A percentile compares a stretch with the other conserved stretches of the same genome.
These are phyloP conservation scores for Cystofilobasidium macerans DNA, from an alignment of 768 basidiomycete species.

Conservation along the genomic window DNA sequence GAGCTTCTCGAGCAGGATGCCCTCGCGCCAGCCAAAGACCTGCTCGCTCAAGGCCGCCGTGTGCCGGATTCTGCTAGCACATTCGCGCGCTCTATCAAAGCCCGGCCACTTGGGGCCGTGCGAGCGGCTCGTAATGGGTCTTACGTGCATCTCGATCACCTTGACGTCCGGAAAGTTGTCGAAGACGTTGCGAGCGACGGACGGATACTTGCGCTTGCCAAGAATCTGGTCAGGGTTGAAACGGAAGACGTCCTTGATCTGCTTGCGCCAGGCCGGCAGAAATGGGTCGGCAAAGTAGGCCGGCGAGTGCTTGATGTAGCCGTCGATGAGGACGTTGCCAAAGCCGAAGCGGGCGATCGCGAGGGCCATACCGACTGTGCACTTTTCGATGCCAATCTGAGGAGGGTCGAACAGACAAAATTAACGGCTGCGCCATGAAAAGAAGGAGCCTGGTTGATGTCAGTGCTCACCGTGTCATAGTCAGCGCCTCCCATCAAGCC, in stretches of 20 bases:
- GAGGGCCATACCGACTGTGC: background rate
- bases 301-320: background rate
- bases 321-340: slow-evolving; percentile 5
- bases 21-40: slow-evolving; percentile 7
- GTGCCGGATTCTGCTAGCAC: background rate
- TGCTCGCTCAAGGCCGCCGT: background rate
- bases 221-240: background rate
- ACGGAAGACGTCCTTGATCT: slow-evolving; percentile 1
- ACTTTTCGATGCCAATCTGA: slow-evolving; percentile 8
- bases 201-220: background rate
- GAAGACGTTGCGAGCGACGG: background rate
- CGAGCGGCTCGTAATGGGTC: background rate
- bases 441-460: background rate
- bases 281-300: slow-evolving; percentile 6
- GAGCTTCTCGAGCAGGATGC: slow-evolving; percentile 11
- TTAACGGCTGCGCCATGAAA: no score
- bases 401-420: no score
- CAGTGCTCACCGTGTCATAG: slow-evolving; percentile 21
- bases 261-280: slow-evolving; percentile 7
- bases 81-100: background rate
- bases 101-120: background rate
- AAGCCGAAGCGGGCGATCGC: background rate
- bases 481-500: slow-evolving; percentile 28
- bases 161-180: slow-evolving; percentile 1
- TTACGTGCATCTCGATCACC: background rate